Evolutionary conservation across 2,329 filamentous ascomycete genomes (phyloP).

Genomic region (Hypoxylon sp.): DNA sequence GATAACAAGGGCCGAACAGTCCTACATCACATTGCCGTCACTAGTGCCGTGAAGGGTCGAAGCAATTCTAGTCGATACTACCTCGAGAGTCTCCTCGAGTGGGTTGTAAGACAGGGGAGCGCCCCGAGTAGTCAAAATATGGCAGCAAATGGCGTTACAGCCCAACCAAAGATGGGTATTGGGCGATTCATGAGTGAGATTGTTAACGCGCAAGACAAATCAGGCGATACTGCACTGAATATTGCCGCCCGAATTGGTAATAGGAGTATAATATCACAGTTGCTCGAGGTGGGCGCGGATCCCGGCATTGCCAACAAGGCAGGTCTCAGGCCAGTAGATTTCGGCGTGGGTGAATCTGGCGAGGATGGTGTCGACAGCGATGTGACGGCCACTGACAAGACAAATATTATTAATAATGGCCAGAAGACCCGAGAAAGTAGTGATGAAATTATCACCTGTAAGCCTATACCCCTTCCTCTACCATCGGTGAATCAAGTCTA

Average conservation of each 20-base stretch:
- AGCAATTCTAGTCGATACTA: constrained; percentile 95
- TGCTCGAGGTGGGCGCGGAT: constrained; percentile 94
- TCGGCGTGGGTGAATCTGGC: constrained; percentile 79
- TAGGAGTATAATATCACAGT: constrained; percentile 93
- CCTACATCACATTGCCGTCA: constrained; percentile 94
- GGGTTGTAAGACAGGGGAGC: constrained; percentile 88
- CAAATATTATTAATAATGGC: constrained; percentile 58
- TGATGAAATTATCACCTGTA: constrained; percentile 82
- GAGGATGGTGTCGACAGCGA: constrained; percentile 58
- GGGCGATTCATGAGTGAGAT: constrained; percentile 97
- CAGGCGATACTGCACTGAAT: constrained; percentile 94
- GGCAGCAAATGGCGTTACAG: constrained; percentile 50
- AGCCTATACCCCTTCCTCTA: constrained; percentile 53
- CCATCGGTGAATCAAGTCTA: constrained; percentile 43
- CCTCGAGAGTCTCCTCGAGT: constrained; percentile 92
- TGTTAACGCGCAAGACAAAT: constrained; percentile 93
- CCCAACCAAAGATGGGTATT: constrained; percentile 79
- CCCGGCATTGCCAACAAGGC: constrained; percentile 92
- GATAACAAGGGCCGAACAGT: constrained; percentile 92
- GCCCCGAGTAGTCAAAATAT: constrained; percentile 64
- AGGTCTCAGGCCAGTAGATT: constrained; percentile 89
- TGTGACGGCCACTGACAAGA: constrained; percentile 57
- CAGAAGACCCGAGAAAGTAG: constrained; percentile 77
- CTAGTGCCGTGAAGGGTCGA: constrained; percentile 93
- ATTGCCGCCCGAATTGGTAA: constrained; percentile 94